These are phyloP conservation scores for Gillenia trifoliata DNA, from an alignment of 306 rosid species.

Conservation along the genomic window DNA sequence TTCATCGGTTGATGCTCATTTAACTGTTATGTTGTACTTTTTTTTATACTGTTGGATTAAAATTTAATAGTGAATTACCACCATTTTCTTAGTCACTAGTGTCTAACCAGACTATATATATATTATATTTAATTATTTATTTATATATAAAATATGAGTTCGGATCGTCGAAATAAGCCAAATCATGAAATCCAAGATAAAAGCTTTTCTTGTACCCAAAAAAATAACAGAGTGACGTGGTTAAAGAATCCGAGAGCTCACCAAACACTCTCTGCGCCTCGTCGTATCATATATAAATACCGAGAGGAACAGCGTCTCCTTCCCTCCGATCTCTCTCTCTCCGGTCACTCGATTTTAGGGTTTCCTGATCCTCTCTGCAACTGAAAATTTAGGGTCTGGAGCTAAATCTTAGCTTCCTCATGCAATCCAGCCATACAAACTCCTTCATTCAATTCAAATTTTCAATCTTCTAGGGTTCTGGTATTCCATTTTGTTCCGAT, in stretches of 20 bases:
- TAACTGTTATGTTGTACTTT: too few species aligned
- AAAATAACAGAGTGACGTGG: background rate
- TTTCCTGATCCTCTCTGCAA: background rate
- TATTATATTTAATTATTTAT: too few species aligned
- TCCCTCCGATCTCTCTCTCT: background rate
- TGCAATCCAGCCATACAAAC: background rate
- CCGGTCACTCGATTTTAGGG: background rate
- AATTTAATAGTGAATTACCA: too few species aligned
- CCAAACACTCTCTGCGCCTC: background rate
- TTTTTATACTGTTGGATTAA: too few species aligned
- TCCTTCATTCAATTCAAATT: background rate
- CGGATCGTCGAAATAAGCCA: too few species aligned
- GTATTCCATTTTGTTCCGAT: background rate
- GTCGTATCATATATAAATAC: background rate
- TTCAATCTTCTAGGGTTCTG: conserved; percentile 6
- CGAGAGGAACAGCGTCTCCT: background rate
- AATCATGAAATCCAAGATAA: background rate
- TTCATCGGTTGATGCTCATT: too few species aligned
- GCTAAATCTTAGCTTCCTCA: background rate
- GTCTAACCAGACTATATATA: too few species aligned
- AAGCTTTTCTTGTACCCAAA: background rate
- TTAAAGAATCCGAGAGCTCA: conserved; percentile 1
- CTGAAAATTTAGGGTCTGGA: background rate
- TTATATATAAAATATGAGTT: too few species aligned
- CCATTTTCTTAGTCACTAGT: too few species aligned